Evolutionary conservation across 2,329 filamentous ascomycete species (phyloP), one percentile per base, ranked within the genome.

Genomic region (Cercospora sp.): DNA sequence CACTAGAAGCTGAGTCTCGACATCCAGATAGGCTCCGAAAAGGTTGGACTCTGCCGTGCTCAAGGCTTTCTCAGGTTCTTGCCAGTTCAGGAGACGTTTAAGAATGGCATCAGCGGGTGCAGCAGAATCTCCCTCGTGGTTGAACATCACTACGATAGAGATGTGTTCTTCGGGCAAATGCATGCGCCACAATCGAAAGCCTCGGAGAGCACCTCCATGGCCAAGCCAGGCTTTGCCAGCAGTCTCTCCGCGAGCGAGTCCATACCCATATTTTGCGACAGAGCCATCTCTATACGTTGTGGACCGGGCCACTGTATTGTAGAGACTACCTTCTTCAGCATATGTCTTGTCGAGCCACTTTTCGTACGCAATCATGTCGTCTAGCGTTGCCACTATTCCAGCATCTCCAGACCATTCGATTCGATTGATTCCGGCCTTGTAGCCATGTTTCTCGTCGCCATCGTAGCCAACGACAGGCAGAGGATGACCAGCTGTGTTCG

Each of bases 331-430:
- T 4, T 67, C 53, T 40, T 81, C 78, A 6, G 71, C 68, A 57
- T 72, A 74, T 3, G 73, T 74, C 36, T 66, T 69, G 62, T 83
- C 75, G 13, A 84, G 69, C 69, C 78, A 80, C 68, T 78, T 76
- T 69, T 84, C 82, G 65, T 82, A 84, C 0, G 80, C 80, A 60
- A 83, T 77, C 82, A 84, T 83, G 69, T 84, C 82, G n/a, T 74
- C 72, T 2, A 83, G 77, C 5, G 81, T 80, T 60, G 80, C 82
- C 3, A 79, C 80, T 12, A 83, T 73, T 7, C 82, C 82, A 5
- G 82, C 82, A 73, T 83, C 82, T 3, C 81, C 82, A 18, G 81
- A 77, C 82, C 82, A 84, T 67, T 83, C 80, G 59, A 83, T 83
- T 0, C 75, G 75, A 63, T 84, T 83, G 12, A 74, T 63, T 3